These are phyloP conservation scores for Daldinia vernicosa DNA, from an alignment of 495 filamentous ascomycete species.

Conservation along the genomic window DNA sequence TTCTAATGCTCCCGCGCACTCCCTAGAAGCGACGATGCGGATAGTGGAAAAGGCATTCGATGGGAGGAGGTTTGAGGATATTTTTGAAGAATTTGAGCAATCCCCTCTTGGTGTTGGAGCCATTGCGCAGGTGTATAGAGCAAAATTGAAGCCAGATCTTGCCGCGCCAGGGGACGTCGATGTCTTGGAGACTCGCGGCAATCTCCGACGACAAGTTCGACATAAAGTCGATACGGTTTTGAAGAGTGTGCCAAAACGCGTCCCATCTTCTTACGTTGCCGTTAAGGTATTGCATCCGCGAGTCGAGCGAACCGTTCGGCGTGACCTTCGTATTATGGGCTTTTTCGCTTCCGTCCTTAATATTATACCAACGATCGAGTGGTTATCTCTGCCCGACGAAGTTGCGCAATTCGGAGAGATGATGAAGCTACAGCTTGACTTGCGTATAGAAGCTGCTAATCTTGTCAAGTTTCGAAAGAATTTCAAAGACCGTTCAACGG, in stretches of 20 bases:
- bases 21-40: constrained; percentile 78
- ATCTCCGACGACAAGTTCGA: constrained; percentile 71
- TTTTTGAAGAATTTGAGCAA: constrained; percentile 97
- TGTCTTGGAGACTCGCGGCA: constrained; percentile 59
- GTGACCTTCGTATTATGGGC: constrained; percentile 91
- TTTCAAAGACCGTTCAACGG: constrained; percentile 87
- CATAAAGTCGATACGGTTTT: constrained; percentile 86
- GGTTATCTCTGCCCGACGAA: constrained; percentile 96
- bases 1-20: constrained; percentile 92
- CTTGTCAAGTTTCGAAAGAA: constrained; percentile 87
- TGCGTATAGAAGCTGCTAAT: constrained; percentile 94
- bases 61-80: constrained; percentile 81
- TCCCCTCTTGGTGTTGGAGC: constrained; percentile 92
- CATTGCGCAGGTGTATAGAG: constrained; percentile 98
- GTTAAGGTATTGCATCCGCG: constrained; percentile 95
- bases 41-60: constrained; percentile 84
- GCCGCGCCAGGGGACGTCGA: constrained; percentile 68
- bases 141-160: constrained; percentile 85
- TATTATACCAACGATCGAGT: constrained; percentile 92
- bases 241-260: constrained; percentile 82
- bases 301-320: constrained; percentile 85
- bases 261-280: constrained; percentile 92
- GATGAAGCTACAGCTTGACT: constrained; percentile 96
- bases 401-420: constrained; percentile 94
- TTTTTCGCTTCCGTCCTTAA: constrained; percentile 91